phyloP scores from a whole-genome alignment of 768 basidiomycete species.

The Boletus edulis region DNA sequence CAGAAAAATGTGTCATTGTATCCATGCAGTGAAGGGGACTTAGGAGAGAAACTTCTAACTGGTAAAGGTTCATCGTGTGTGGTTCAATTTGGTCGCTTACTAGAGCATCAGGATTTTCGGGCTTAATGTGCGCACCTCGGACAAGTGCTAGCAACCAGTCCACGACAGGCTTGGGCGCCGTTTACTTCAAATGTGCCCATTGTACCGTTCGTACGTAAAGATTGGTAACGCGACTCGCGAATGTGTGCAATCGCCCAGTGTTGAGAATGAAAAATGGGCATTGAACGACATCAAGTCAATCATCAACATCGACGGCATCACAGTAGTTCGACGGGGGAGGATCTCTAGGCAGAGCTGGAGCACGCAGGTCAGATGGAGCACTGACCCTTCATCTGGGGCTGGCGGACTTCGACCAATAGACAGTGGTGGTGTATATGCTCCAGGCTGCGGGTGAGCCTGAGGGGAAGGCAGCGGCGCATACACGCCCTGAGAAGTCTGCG shows the following conservation, averaged over 20 bases:
- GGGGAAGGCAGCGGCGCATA: conserved; percentile 16
- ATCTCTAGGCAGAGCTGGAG: conserved; percentile 32
- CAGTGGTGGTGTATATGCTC: conserved; percentile 28
- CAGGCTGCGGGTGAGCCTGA: conserved; percentile 16
- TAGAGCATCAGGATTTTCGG: too few species aligned
- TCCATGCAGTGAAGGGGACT: too few species aligned
- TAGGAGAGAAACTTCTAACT: too few species aligned
- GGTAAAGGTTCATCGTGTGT: too few species aligned
- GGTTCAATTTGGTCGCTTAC: too few species aligned
- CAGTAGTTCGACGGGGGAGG: conserved; percentile 56
- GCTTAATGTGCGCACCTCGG: conserved; percentile 59
- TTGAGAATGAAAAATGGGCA: conserved; percentile 36
- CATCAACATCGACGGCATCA: conserved; percentile 26
- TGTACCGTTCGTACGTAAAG: conserved; percentile 63
- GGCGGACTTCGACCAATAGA: conserved; percentile 27
- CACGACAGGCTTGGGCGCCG: conserved; percentile 62
- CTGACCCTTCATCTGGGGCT: conserved; percentile 31
- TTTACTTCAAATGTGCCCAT: conserved; percentile 66
- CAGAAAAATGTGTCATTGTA: too few species aligned
- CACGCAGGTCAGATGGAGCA: conserved; percentile 5
- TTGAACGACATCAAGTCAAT: background rate
- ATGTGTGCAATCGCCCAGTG: conserved; percentile 94
- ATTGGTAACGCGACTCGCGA: conserved; percentile 65
- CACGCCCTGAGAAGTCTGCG: conserved; percentile 23
- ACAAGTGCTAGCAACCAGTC: conserved; percentile 70